Conservation (phyloP, 345 rosid genomes). For the Heritiera littoralis region DNA sequence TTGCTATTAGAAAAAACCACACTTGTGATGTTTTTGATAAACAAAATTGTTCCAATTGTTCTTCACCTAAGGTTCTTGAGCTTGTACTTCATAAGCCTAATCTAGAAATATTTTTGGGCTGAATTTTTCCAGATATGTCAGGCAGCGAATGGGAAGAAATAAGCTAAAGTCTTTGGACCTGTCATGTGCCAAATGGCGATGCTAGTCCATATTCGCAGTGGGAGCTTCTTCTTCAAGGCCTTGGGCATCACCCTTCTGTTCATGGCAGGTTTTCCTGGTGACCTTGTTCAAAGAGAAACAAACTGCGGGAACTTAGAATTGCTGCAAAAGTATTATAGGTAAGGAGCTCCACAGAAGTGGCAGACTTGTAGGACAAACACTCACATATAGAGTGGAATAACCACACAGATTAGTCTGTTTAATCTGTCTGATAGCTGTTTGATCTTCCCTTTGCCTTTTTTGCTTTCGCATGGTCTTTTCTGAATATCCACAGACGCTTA, state of each 20-base stretch:
- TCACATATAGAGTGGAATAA: background rate
- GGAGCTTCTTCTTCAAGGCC: slow-evolving; percentile 74
- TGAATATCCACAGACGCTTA: background rate
- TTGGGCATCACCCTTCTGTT: slow-evolving; percentile 57
- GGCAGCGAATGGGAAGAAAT: slow-evolving; percentile 69
- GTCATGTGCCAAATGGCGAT: slow-evolving; percentile 50
- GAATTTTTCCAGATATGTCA: slow-evolving; percentile 47
- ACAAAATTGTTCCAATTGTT: background rate
- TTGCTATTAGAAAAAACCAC: too few species aligned
- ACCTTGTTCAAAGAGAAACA: slow-evolving; percentile 53
- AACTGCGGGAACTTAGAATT: slow-evolving; percentile 47
- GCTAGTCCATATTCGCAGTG: slow-evolving; percentile 47
- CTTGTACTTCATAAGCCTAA: slow-evolving; percentile 11
- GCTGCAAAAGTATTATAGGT: slow-evolving; percentile 64
- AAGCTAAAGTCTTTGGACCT: slow-evolving; percentile 64
- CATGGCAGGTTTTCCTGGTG: slow-evolving; percentile 64
- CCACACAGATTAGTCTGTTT: background rate
- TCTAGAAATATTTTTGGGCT: background rate
- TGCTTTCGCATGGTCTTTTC: background rate
- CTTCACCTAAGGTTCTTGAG: background rate
- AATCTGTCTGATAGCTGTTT: background rate
- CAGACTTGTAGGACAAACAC: background rate
- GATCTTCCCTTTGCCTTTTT: background rate
- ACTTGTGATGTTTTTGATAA: background rate
- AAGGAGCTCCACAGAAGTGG: background rate